Conservation (phyloP, 164 flowering plant species). For the Nelumbo lutea region DNA sequence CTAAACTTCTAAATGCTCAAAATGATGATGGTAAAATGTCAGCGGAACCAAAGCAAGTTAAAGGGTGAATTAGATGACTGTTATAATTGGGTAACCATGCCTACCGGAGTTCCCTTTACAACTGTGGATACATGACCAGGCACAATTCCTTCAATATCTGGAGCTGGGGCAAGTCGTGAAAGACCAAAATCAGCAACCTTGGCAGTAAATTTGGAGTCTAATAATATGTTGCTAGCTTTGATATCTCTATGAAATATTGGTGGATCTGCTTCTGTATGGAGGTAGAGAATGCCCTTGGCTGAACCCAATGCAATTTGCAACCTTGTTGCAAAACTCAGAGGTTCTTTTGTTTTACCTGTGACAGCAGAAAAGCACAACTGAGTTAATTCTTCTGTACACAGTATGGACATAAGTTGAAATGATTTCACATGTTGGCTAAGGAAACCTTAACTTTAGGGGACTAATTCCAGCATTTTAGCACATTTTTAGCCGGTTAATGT, state of each 20-base stretch:
- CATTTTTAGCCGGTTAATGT: too few relatives aligned
- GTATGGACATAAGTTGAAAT: too few relatives aligned
- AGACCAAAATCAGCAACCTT: constrained; percentile 42
- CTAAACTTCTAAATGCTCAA: neutral
- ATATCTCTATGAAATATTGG: constrained; percentile 41
- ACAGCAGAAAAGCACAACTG: neutral
- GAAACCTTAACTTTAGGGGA: too few relatives aligned
- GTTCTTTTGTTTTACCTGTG: constrained; percentile 24
- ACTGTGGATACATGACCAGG: constrained; percentile 28
- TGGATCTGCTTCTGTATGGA: constrained; percentile 40
- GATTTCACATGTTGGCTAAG: too few relatives aligned
- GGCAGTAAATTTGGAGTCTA: constrained; percentile 32
- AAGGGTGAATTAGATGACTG: neutral
- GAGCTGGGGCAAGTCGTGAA: constrained; percentile 29
- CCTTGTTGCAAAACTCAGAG: constrained; percentile 24
- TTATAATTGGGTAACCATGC: neutral
- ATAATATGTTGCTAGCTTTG: constrained; percentile 40
- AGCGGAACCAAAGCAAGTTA: neutral
- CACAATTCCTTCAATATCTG: constrained; percentile 19
- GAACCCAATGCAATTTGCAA: constrained; percentile 32
- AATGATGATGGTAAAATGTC: neutral
- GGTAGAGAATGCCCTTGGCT: constrained; percentile 37
- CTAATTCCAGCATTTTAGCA: too few relatives aligned
- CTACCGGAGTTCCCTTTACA: constrained; percentile 41
- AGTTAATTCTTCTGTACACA: too few relatives aligned